Evolutionary conservation across 345 rosid genomes (phyloP).

Genomic region (Luvunga scandens): DNA sequence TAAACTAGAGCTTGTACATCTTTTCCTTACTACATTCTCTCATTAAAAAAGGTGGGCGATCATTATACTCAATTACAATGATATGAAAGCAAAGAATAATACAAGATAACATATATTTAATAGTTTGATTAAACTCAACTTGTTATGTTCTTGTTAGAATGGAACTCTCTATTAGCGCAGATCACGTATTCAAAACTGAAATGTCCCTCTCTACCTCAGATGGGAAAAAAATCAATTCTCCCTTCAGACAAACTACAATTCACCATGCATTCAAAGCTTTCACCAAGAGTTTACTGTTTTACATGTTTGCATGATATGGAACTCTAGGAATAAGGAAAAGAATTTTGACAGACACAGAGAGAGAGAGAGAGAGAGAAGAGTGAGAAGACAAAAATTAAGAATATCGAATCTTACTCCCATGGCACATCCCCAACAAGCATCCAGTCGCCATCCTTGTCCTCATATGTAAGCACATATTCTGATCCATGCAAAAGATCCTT

Average conservation of each 20-base stretch:
- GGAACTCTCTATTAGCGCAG: neutral
- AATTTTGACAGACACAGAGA: neutral
- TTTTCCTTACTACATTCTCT: neutral
- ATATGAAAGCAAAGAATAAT: neutral
- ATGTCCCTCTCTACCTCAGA: neutral
- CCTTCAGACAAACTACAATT: neutral
- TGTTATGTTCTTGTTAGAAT: neutral
- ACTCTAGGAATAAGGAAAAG: neutral
- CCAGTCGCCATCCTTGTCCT: conserved; percentile 94
- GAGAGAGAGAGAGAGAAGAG: neutral
- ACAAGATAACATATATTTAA: neutral
- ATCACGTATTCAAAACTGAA: neutral
- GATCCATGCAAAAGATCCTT: conserved; percentile 88
- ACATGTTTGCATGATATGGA: neutral
- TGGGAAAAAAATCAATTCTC: neutral
- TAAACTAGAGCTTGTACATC: neutral
- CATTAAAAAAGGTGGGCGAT: neutral
- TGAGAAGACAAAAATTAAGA: neutral
- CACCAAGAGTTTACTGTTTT: neutral
- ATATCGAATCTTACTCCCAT: conserved; percentile 69
- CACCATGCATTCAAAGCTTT: neutral
- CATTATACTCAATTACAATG: neutral
- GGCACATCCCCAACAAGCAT: conserved; percentile 99
- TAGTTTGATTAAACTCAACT: neutral
- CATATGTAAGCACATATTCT: conserved; percentile 80